Base-by-base conservation (phyloP, 2,329 filamentous ascomycete species). In the Sphaerulina vaccinii region DNA sequence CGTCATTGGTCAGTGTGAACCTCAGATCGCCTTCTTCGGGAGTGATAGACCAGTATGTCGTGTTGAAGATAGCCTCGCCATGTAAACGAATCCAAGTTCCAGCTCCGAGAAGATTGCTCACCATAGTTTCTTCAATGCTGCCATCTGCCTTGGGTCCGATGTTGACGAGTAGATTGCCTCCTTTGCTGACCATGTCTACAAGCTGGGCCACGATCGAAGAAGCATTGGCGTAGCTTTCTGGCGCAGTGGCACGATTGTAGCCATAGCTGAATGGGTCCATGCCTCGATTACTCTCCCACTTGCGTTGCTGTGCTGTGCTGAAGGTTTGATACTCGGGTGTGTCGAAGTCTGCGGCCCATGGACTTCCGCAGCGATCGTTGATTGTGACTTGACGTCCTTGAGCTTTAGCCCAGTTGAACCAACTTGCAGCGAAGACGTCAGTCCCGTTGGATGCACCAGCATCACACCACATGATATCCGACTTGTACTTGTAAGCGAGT, bases 41-140 rank as follows among this genome's bases (percentile, higher is more conserved):
- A 5, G 67, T 70, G 2, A 77, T 64, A 55, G 74, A 73, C 76
- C 77, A 80, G 60, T 79, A 81, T 1, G 74, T 79, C 3, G 80
- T 82, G 49, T 79, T 77, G 62, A 77, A 83, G 19, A 83, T 73
- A 1, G 78, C 79, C 61, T 83, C 79, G 1, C 52, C 73, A 60
- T 83, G 79, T 0, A 57, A 59, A 24, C 73, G 71, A 47, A 83
- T 80, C 80, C 80, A 83, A 1, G 44, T 55, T 0, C 81, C 81
- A 0, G 79, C 80, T 36, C 72, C 71, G 0, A 73, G 69, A 15
- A 84, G 64, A 56, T 75, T 73, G 0, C 69, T 81, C 78, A 1
- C 73, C 44, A 49, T 51, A 18, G 42, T 40, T 3, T 52, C 24
- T 0, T 44, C 32, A 29, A 55, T 44, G 18, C 42, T 54, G 24